phyloP scores from a whole-genome alignment of 805 yeast species.

The Sugiyamaella marilandica region DNA sequence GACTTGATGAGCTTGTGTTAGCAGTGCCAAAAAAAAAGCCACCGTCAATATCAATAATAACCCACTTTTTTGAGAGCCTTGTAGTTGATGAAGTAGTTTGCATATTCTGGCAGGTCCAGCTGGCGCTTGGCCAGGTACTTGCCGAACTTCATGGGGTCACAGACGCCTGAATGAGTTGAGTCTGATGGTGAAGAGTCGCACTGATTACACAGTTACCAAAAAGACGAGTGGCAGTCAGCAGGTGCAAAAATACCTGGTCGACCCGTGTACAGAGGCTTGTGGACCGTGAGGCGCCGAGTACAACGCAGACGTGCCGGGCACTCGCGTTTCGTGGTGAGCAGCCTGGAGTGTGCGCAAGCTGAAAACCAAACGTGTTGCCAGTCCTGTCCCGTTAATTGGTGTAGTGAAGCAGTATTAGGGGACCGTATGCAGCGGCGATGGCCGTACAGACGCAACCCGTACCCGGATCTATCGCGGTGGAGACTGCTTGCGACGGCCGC shows the following conservation, averaged over 20 bases:
- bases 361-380: conserved; percentile 3
- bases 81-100: conserved; percentile 90
- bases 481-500: no score
- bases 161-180: background rate
- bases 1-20: conserved; percentile 63
- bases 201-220: background rate
- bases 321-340: background rate
- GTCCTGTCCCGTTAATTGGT: conserved; percentile 5
- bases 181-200: background rate
- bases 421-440: background rate
- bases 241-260: background rate
- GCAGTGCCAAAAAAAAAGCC: background rate
- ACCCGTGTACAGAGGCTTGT: background rate
- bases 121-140: conserved; percentile 92
- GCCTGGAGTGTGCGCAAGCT: background rate
- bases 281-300: no score
- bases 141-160: conserved; percentile 71
- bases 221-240: background rate
- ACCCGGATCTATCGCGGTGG: no score
- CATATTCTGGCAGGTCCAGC: conserved; percentile 90
- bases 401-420: background rate
- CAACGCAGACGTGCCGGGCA: no score
- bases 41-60: background rate
- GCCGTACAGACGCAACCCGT: no score
- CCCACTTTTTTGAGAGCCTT: conserved; percentile 75